Percentiles rank a stretch among this genome's conserved stretches.
phyloP scores from a whole-genome alignment of 768 basidiomycete species.

The Tulasnella sp. region DNA sequence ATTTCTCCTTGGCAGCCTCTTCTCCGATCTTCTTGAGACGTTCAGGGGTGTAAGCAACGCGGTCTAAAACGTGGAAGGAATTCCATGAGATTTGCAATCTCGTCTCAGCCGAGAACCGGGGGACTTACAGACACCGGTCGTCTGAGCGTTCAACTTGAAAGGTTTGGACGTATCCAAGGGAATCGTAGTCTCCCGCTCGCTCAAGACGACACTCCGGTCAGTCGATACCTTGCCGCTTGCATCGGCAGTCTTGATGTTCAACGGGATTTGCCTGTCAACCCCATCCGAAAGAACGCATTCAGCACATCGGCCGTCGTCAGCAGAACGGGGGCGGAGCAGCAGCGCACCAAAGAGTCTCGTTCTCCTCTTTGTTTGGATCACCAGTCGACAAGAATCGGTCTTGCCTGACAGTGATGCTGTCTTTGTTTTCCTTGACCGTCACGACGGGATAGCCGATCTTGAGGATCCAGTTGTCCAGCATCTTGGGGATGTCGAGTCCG shows the following conservation, averaged over 20 bases:
- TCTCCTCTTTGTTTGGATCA: constrained; percentile 66
- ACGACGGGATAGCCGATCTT: constrained; percentile 83
- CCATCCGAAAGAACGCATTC: background rate
- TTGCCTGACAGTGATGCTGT: constrained; percentile 72
- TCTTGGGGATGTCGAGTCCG: constrained; percentile 58
- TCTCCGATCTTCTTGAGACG: constrained; percentile 67
- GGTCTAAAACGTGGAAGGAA: constrained; percentile 43
- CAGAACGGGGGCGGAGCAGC: background rate
- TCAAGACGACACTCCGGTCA: constrained; percentile 57
- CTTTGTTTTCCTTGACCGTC: constrained; percentile 67
- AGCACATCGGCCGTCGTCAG: too few species aligned
- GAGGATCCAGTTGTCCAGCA: constrained; percentile 86
- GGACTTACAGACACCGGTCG: constrained; percentile 76
- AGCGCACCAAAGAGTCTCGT: constrained; percentile 74
- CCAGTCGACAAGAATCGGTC: constrained; percentile 90
- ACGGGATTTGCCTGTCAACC: constrained; percentile 62
- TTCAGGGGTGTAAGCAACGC: constrained; percentile 78
- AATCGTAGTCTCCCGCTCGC: constrained; percentile 58
- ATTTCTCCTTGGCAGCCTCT: constrained; percentile 61
- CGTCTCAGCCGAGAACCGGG: background rate
- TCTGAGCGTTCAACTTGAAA: constrained; percentile 88
- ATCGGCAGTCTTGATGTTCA: constrained; percentile 60
- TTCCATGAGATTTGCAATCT: constrained; percentile 9
- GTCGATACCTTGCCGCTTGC: constrained; percentile 48
- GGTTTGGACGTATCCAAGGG: constrained; percentile 63